Conservation (phyloP, 163 green algal genomes). For the Chlorella variabilis region DNA sequence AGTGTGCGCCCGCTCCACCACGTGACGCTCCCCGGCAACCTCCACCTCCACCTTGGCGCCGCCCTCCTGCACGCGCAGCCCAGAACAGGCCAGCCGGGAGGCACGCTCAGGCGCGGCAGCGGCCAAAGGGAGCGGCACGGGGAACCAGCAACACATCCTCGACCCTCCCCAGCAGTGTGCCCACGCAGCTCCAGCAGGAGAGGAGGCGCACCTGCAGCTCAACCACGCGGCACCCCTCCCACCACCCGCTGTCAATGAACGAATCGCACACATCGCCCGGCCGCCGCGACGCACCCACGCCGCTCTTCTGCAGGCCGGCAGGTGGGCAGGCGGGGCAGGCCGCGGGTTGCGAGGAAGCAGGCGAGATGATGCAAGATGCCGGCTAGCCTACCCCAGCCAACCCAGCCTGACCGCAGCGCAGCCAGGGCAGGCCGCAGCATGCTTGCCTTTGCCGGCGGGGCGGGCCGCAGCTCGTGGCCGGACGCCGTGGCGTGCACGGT, state of each 20-base stretch:
- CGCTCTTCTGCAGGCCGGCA: constrained; percentile 23
- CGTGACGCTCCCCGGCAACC: not conserved
- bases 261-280: constrained; percentile 40
- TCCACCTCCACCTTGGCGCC: not conserved
- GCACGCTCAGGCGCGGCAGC: too few species aligned
- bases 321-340: not conserved
- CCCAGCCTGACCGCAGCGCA: too few species aligned
- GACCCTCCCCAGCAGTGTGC: too few species aligned
- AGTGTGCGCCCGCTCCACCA: not conserved
- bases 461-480: constrained; percentile 31
- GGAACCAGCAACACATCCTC: not conserved
- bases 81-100: too few species aligned
- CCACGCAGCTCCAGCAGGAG: too few species aligned
- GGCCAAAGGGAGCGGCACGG: too few species aligned
- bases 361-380: too few species aligned
- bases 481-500: not conserved
- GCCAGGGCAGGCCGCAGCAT: too few species aligned
- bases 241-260: constrained; percentile 40
- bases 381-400: too few species aligned
- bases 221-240: constrained; percentile 32
- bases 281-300: not conserved
- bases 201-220: constrained; percentile 24
- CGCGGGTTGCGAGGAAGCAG: too few species aligned
- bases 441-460: constrained; percentile 29
- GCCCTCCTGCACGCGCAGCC: not conserved